Evolutionary conservation across 768 basidiomycete species (phyloP), one percentile per base, ranked within the genome.

Genomic region (Tricholoma bakamatsutake): DNA sequence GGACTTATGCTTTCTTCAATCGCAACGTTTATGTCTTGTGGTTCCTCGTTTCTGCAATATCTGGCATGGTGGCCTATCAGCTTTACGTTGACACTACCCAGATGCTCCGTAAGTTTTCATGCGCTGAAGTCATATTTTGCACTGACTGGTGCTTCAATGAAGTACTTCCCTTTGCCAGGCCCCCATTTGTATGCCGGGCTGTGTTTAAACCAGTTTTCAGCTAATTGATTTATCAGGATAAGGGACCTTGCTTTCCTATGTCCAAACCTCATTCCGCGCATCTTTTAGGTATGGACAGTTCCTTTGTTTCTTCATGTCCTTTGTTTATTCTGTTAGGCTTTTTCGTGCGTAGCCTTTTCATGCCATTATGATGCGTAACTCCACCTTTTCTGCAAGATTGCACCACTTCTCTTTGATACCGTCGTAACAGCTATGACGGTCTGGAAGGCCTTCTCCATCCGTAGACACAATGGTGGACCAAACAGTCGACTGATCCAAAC

Each of bases 1-100:
- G 89, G 58, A 91, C 89, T 42, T 91, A 90, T 63, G 89, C 89
- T 3, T 91, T 91, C 71, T 90, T 90, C 76, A 89, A 88, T 63
- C 81, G 87, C 59, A 91, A 90, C 62, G 66, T 76, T 53, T 86
- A 83, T 65, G 70, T 90, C 51, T 76, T 90, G 40, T 73, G 76
- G 60, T 79, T 80, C 57, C 80, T 91, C 59, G 68, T 89, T 55
- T 78, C 77, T 55, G 83, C 86, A 11, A 74, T 91, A 10, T 78
- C 81, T 55, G 88, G 88, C 7, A 83, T 91, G 55, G 81, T 90
- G 10, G 81, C 87, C 37, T 91, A 90, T 69, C 89, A 91, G 65
- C 80, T 90, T 33, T 91, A 87, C 61, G 89, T 90, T 30, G 87
- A 83, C 60, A 82, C 82, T 4, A 82, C 85, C 8, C 83, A 90